Evolutionary conservation across 306 rosid genomes (phyloP).

Genomic region (Mimosa bimucronata): DNA sequence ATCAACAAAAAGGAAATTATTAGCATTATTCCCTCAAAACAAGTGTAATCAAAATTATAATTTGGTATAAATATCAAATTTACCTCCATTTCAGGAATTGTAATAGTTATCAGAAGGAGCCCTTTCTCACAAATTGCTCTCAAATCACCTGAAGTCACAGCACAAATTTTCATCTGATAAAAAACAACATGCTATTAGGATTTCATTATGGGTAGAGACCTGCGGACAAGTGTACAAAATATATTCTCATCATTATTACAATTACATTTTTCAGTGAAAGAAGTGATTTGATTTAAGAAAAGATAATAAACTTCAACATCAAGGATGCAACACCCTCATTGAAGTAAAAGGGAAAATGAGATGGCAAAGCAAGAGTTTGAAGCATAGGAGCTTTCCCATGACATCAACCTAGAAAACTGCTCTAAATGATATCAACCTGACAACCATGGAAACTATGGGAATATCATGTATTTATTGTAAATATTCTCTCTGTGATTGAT

Average conservation of each 20-base stretch:
- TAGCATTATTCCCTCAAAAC: conserved; percentile 26
- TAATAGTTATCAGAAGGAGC: conserved; percentile 88
- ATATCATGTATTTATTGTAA: too few relatives aligned
- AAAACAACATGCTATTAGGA: conserved; percentile 28
- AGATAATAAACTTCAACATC: neutral
- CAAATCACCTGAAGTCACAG: conserved; percentile 63
- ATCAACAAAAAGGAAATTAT: conserved; percentile 16
- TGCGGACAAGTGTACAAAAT: conserved; percentile 13
- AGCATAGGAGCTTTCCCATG: conserved; percentile 26
- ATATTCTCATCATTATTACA: neutral
- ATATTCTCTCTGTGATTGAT: too few relatives aligned
- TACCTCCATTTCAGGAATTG: conserved; percentile 99
- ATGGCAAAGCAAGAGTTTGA: conserved; percentile 17
- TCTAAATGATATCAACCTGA: conserved; percentile 14
- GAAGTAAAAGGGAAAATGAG: conserved; percentile 18
- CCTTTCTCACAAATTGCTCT: conserved; percentile 89
- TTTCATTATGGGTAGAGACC: conserved; percentile 27
- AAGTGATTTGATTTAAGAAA: conserved; percentile 22
- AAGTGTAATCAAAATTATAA: conserved; percentile 31
- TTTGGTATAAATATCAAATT: conserved; percentile 9
- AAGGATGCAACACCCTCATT: neutral
- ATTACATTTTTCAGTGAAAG: conserved; percentile 15
- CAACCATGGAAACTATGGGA: conserved; percentile 19
- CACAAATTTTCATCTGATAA: conserved; percentile 76
- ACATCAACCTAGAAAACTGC: conserved; percentile 26